phyloP scores from a whole-genome alignment of 2,329 filamentous ascomycete species.

The Diplodia mutila region DNA sequence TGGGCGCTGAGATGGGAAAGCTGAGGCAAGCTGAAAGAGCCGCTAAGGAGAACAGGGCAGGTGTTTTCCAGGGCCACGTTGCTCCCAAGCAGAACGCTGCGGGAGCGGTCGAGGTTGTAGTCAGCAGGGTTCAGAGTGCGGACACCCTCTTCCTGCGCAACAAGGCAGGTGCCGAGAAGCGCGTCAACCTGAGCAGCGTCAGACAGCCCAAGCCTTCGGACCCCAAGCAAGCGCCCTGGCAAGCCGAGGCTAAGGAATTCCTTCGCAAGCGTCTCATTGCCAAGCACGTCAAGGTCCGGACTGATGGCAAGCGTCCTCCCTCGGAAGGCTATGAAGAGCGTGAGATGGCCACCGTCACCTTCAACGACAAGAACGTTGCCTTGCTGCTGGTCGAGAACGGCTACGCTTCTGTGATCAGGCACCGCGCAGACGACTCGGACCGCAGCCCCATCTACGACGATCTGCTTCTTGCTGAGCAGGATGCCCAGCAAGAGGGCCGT shows the following conservation, averaged over 20 bases:
- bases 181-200: conserved; percentile 89
- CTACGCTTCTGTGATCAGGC: conserved; percentile 90
- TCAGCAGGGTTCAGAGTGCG: conserved; percentile 82
- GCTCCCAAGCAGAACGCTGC: conserved; percentile 63
- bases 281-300: conserved; percentile 86
- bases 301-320: conserved; percentile 89
- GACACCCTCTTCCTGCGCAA: conserved; percentile 87
- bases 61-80: conserved; percentile 80
- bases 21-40: conserved; percentile 85
- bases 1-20: conserved; percentile 84
- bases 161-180: conserved; percentile 84
- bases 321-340: conserved; percentile 90
- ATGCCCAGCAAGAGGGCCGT: conserved; percentile 83
- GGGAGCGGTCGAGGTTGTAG: conserved; percentile 75
- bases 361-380: conserved; percentile 85
- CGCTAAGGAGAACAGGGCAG: conserved; percentile 75
- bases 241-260: conserved; percentile 94
- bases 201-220: conserved; percentile 90
- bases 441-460: conserved; percentile 93
- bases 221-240: conserved; percentile 83
- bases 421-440: conserved; percentile 93
- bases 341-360: conserved; percentile 86
- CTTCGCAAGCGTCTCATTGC: conserved; percentile 91
- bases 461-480: conserved; percentile 75
- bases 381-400: conserved; percentile 86